Percentiles rank a stretch among this genome's conserved stretches.
Conservation (phyloP, 2,329 filamentous ascomycete species). For the Knoxdaviesia proteae region DNA sequence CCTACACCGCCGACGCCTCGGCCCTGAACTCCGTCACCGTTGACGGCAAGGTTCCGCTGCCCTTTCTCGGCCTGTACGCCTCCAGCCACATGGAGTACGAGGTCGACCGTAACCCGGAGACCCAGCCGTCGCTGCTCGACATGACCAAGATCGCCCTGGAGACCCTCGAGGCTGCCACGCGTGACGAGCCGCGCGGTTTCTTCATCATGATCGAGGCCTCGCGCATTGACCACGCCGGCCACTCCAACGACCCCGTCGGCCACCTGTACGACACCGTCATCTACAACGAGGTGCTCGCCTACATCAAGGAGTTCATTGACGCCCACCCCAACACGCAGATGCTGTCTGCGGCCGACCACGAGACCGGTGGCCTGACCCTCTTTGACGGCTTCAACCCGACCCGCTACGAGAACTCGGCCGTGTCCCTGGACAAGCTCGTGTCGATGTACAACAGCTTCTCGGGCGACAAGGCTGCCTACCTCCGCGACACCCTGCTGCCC, state of each 20-base stretch:
- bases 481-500: constrained; percentile 5
- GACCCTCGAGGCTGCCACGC: constrained; percentile 6
- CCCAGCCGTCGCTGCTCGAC: constrained; percentile 7
- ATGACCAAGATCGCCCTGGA: constrained; percentile 6
- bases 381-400: constrained; percentile 6
- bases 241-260: constrained; percentile 8
- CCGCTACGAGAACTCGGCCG: constrained; percentile 5
- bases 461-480: constrained; percentile 6
- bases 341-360: constrained; percentile 9
- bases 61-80: constrained; percentile 8
- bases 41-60: constrained; percentile 6
- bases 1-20: constrained; percentile 6
- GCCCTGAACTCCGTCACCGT: constrained; percentile 4
- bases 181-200: constrained; percentile 5
- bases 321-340: constrained; percentile 8
- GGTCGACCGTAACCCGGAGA: constrained; percentile 7
- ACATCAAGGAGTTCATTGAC: constrained; percentile 7
- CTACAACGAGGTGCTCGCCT: constrained; percentile 9
- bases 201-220: constrained; percentile 11
- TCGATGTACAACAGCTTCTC: constrained; percentile 3
- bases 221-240: constrained; percentile 8
- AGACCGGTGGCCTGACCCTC: constrained; percentile 9
- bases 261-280: constrained; percentile 9
- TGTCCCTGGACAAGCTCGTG: constrained; percentile 6
- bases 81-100: constrained; percentile 8